A percentile compares a stretch with the other conserved stretches of the same genome.
Conservation (phyloP, 805 yeast species). For the Zygotorulaspora chibaensis region DNA sequence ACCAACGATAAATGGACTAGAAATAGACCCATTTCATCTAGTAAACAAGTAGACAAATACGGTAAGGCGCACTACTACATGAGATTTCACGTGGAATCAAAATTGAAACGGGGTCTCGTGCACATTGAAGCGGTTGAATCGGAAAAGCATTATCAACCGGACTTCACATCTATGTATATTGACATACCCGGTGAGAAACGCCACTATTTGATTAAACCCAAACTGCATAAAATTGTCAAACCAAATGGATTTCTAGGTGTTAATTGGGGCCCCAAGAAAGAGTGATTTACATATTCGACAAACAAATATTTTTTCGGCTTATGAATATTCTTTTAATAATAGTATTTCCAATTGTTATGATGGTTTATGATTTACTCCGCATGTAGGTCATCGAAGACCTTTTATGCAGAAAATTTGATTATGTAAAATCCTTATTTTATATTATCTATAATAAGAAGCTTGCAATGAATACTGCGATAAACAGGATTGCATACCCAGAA, state of each 20-base stretch:
- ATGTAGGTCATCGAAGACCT: neutral
- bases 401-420: neutral
- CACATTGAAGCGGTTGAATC: constrained; percentile 74
- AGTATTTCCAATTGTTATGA: neutral
- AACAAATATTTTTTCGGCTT: neutral
- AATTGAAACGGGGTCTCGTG: constrained; percentile 59
- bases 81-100: constrained; percentile 83
- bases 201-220: constrained; percentile 66
- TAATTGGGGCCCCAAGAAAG: constrained; percentile 79
- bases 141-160: constrained; percentile 56
- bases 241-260: constrained; percentile 71
- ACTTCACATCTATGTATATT: constrained; percentile 65
- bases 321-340: neutral
- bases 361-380: neutral
- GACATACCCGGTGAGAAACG: constrained; percentile 71
- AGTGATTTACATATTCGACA: constrained; percentile 15
- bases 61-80: constrained; percentile 78
- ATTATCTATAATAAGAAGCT: constrained; percentile 5
- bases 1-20: constrained; percentile 76
- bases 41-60: constrained; percentile 55
- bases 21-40: constrained; percentile 76
- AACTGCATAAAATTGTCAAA: constrained; percentile 41
- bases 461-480: constrained; percentile 30
- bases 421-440: neutral
- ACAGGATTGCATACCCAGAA: constrained; percentile 11